Evolutionary conservation across 2,329 filamentous ascomycete genomes (phyloP), one percentile per base, ranked within the genome.

Genomic region (Erysiphe neolycopersici): DNA sequence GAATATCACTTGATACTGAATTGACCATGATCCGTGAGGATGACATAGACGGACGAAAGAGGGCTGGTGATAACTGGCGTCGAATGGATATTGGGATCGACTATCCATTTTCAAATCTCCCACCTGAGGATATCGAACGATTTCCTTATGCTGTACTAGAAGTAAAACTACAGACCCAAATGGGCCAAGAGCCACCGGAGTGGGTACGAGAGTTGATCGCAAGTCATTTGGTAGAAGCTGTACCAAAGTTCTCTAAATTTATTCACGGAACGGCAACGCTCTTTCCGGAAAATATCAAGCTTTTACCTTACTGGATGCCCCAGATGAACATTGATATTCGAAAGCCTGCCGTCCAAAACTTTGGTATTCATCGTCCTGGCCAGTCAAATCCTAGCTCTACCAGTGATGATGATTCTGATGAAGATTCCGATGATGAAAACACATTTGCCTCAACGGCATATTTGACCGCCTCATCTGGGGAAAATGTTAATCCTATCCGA

Each of bases 181-280:
- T 80, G 45, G 89, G 89, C 35, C 85, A 94, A 59, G 84, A 94
- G 56, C 83, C 89, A 13, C 89, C 89, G 0, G 80, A 91, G 56
- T 98, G 89, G 89, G 87, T 98, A 52, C 77, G 84, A 18, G 83
- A 95, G 56, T 69, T 98, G 43, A 92, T 84, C 38, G 71, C 82
- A 12, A 93, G 84, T 48, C 89, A 98, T 62, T 68, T 98, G 14
- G 89, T 98, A 2, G 89, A 98, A 62, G 85, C 89, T n/a, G 85
- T 98, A 2, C 89, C 89, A 48, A 98, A 98, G 58, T 98, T 95
- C 61, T 94, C 84, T 56, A 98, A 98, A 62, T 98, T 95, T 59
- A 95, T 98, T 46, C 89, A 98, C 59, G 89, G 89, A 46, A 84
- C 78, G 1, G 87, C 87, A 10, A 80, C 73, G 11, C 63, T 98